Evolutionary conservation across 2,329 filamentous ascomycete species (phyloP).

Genomic region (Botrytis fabae): DNA sequence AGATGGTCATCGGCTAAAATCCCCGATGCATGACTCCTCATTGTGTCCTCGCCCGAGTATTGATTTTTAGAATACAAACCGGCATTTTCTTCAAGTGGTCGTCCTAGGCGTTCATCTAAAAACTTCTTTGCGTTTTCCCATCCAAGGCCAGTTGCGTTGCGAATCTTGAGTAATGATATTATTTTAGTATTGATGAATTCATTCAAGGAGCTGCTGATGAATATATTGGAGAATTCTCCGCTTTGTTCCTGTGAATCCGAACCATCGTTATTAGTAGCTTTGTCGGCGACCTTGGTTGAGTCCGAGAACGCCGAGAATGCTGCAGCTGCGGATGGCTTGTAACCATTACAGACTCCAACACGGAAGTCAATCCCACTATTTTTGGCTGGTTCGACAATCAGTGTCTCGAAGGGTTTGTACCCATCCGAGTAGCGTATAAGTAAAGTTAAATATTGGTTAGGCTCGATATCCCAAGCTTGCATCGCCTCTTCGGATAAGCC

Average conservation of each 20-base stretch:
- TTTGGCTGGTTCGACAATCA: conserved; percentile 47
- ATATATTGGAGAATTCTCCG: conserved; percentile 54
- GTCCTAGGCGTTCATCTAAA: conserved; percentile 35
- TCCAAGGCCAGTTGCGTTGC: conserved; percentile 51
- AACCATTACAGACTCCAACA: conserved; percentile 67
- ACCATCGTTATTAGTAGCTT: conserved; percentile 22
- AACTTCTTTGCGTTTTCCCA: conserved; percentile 65
- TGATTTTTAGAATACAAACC: conserved; percentile 23
- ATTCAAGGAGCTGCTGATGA: conserved; percentile 72
- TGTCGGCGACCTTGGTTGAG: conserved; percentile 27
- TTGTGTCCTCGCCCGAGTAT: conserved; percentile 18
- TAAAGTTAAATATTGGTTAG: conserved; percentile 69
- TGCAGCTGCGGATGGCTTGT: conserved; percentile 64
- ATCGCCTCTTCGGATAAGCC: conserved; percentile 72
- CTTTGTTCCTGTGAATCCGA: neutral
- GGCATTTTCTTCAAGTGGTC: conserved; percentile 27
- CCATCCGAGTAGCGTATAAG: conserved; percentile 63
- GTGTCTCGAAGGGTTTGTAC: conserved; percentile 60
- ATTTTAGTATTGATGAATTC: conserved; percentile 67
- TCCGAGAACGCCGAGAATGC: conserved; percentile 43
- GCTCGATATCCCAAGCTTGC: conserved; percentile 72
- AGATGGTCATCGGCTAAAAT: conserved; percentile 40
- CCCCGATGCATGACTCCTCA: conserved; percentile 29
- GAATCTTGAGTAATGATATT: conserved; percentile 59
- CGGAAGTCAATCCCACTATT: conserved; percentile 56